Conservation (phyloP, 2,329 filamentous ascomycete species). For the Aquanectria penicillioides region DNA sequence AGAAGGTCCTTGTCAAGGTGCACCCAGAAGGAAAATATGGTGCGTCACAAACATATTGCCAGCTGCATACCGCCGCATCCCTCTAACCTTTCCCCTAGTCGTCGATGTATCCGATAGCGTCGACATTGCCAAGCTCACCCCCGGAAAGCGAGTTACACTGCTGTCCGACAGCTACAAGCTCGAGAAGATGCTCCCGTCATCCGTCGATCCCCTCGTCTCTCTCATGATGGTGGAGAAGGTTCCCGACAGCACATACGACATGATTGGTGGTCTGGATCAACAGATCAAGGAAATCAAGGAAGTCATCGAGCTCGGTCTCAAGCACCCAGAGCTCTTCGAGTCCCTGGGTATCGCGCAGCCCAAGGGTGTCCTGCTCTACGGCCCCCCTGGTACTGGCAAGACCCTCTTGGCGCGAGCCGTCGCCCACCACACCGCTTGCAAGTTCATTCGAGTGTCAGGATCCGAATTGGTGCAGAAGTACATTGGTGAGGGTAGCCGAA, state of each 20-base stretch:
- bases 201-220: constrained; percentile 96
- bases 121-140: constrained; percentile 93
- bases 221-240: constrained; percentile 99
- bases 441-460: constrained; percentile 97
- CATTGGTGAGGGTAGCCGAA: constrained; percentile 96
- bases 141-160: constrained; percentile 96
- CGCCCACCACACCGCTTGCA: constrained; percentile 98
- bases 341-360: constrained; percentile 98
- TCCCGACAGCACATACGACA: constrained; percentile 99
- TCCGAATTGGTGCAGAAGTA: constrained; percentile 99
- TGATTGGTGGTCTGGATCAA: constrained; percentile 98
- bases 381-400: constrained; percentile 96
- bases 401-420: constrained; percentile 94
- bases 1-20: constrained; percentile 98
- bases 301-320: constrained; percentile 97
- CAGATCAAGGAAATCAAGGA: constrained; percentile 99
- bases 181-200: constrained; percentile 97
- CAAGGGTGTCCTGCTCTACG: constrained; percentile 96
- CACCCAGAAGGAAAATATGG: constrained; percentile 99
- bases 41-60: constrained; percentile 54
- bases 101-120: constrained; percentile 96
- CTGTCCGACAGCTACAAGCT: constrained; percentile 98
- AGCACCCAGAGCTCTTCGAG: constrained; percentile 98
- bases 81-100: constrained; percentile 64
- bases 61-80: not conserved